Percentiles rank a stretch among this genome's conserved stretches.
phyloP scores from a whole-genome alignment of 140 eudicot genomes.

The Bidens hawaiensis region DNA sequence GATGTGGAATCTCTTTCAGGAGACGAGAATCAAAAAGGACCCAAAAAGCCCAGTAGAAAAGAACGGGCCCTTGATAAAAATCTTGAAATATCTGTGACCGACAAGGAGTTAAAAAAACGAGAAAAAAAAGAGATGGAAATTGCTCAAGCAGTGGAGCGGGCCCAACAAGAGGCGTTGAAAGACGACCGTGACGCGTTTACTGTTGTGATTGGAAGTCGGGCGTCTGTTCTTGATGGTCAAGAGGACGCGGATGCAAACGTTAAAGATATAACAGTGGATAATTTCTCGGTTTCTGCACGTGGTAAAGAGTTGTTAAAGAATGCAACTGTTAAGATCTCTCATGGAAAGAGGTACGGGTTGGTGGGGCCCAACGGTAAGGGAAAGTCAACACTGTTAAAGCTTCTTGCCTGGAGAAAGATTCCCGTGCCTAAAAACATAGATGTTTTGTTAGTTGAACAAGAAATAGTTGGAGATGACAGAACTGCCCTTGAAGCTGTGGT shows the following conservation, averaged over 20 bases:
- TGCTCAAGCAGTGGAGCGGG: conserved; percentile 46
- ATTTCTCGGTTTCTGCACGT: conserved; percentile 74
- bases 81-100: conserved; percentile 43
- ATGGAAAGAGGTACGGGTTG: conserved; percentile 77
- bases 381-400: conserved; percentile 8
- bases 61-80: conserved; percentile 31
- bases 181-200: conserved; percentile 81
- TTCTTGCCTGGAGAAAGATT: conserved; percentile 13
- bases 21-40: conserved; percentile 28
- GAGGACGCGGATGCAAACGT: conserved; percentile 83
- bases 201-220: conserved; percentile 72
- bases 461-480: conserved; percentile 73
- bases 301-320: conserved; percentile 73
- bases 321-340: conserved; percentile 67
- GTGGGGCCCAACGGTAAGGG: conserved; percentile 55
- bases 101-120: conserved; percentile 70
- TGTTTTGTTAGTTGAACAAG: conserved; percentile 54
- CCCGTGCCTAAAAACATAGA: conserved; percentile 14
- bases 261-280: conserved; percentile 66
- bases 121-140: conserved; percentile 62
- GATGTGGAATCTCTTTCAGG: background rate
- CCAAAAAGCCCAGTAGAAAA: conserved; percentile 24
- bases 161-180: conserved; percentile 56
- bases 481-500: conserved; percentile 73
- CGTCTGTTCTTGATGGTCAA: conserved; percentile 65